These are phyloP conservation scores for Penicillium sp. DNA, from an alignment of 2,329 filamentous ascomycete genomes.

Conservation along the genomic window DNA sequence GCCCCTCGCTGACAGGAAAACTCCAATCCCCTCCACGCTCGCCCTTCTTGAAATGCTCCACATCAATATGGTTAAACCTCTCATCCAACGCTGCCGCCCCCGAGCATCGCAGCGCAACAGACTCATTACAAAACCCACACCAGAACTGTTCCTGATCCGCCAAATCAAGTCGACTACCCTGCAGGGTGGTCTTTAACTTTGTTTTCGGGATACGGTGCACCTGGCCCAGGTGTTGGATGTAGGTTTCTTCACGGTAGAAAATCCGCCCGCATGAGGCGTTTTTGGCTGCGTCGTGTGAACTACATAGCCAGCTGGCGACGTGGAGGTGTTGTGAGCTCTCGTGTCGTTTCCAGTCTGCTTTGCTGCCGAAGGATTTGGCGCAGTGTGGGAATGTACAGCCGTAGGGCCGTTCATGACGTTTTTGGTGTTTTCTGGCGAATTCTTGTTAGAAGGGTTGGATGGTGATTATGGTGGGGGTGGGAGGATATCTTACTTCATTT, in stretches of 20 bases:
- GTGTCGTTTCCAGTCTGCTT: constrained; percentile 93
- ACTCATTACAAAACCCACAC: constrained; percentile 78
- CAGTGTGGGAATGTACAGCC: constrained; percentile 77
- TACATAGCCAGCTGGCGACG: constrained; percentile 73
- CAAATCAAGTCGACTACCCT: constrained; percentile 63
- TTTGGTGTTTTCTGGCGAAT: constrained; percentile 73
- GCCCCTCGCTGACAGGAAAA: constrained; percentile 18
- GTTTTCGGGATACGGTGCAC: constrained; percentile 42
- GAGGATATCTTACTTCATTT: constrained; percentile 40
- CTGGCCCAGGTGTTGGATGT: constrained; percentile 64
- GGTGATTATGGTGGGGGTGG: too few relatives aligned
- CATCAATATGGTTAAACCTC: constrained; percentile 75
- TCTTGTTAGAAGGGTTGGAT: not conserved
- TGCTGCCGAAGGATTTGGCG: constrained; percentile 79
- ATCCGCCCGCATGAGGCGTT: constrained; percentile 59
- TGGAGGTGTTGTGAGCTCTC: constrained; percentile 79
- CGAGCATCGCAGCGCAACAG: constrained; percentile 57
- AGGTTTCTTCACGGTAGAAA: constrained; percentile 62
- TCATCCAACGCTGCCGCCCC: constrained; percentile 63
- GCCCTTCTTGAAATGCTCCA: constrained; percentile 50
- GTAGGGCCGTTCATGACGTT: constrained; percentile 80
- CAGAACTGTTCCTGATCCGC: constrained; percentile 73
- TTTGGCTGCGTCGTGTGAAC: constrained; percentile 40
- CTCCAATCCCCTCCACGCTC: constrained; percentile 40
- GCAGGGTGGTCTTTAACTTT: not conserved